Base-by-base conservation (phyloP, 371 early-diverging fungal genomes). In the Syncephalis fuscata region DNA sequence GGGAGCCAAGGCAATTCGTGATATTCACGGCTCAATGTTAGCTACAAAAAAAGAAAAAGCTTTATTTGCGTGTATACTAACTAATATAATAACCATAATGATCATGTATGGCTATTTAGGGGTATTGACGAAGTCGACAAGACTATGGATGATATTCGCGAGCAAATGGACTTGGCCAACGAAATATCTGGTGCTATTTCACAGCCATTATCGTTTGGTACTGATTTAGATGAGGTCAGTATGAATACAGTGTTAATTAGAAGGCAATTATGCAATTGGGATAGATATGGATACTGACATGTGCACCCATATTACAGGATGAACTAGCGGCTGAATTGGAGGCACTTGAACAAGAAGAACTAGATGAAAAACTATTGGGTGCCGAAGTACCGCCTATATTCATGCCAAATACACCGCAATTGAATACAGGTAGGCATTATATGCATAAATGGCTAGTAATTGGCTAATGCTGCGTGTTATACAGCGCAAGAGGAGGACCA, bases 81-180 rank as follows among this genome's bases (percentile, higher is more conserved):
- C n/a, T n/a, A n/a, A n/a, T n/a, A n/a, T n/a, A n/a, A n/a, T n/a
- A n/a, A n/a, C n/a, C n/a, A n/a, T n/a, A n/a, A 32, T 32, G 11
- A 32, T 2, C 49, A 27, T 11, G 9, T 26, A 42, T 43, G 32
- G 26, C 51, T 21, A 14, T 48, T 24, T 58, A 89, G 90, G 78
- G 77, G 89, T 56, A 85, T 93, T 48, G 80, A 90, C 63, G 89
- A 88, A 71, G 93, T 97, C 32, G 98, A 97, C 60, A 68, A 74
- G 40, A 88, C 85, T 2, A 91, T 93, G 93, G 98, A 97, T 59
- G 92, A 92, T 48, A 92, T 97, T 51, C 78, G 90, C 47, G 95
- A 94, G 51, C 92, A 94, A 62, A 92, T 93, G 90, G 93, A 92
- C 56, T 62, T 92, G 53, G 89, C 92, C 16, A 89, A 90, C 57